A percentile compares a stretch with the other conserved stretches of the same genome.
Conservation (phyloP, 2,329 filamentous ascomycete species). For the Colletotrichum eleusines region DNA sequence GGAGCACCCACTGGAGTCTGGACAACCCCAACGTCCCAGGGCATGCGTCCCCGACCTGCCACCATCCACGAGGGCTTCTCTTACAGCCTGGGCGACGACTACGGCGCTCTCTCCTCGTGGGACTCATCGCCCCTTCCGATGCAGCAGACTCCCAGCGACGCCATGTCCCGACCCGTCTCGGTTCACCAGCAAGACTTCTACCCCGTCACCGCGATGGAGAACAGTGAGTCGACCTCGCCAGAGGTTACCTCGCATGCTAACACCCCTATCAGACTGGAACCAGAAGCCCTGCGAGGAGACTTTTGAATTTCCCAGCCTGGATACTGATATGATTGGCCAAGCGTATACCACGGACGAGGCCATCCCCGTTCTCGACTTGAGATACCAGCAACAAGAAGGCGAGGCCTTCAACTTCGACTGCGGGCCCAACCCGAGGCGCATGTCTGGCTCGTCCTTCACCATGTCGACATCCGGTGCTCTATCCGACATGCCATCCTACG, state of each 20-base stretch:
- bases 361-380: conserved; percentile 71
- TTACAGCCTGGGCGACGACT: conserved; percentile 68
- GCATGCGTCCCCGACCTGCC: conserved; percentile 65
- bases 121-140: conserved; percentile 66
- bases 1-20: conserved; percentile 61
- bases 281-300: conserved; percentile 69
- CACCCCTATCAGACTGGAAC: conserved; percentile 52
- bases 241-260: conserved; percentile 29
- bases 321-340: conserved; percentile 72
- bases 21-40: conserved; percentile 66
- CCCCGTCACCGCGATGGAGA: conserved; percentile 61
- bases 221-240: conserved; percentile 55
- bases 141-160: conserved; percentile 63
- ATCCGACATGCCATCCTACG: conserved; percentile 77
- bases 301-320: conserved; percentile 66
- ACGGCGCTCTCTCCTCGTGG: conserved; percentile 66
- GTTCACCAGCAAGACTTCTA: conserved; percentile 69
- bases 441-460: conserved; percentile 81
- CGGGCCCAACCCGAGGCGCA: conserved; percentile 68
- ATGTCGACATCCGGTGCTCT: conserved; percentile 75
- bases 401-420: conserved; percentile 65
- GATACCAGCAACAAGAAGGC: conserved; percentile 64
- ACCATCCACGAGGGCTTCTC: conserved; percentile 73
- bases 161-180: conserved; percentile 65
- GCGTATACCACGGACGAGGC: conserved; percentile 73